These are phyloP conservation scores for Sclerotinia minor DNA, from an alignment of 2,329 filamentous ascomycete species.

Conservation along the genomic window DNA sequence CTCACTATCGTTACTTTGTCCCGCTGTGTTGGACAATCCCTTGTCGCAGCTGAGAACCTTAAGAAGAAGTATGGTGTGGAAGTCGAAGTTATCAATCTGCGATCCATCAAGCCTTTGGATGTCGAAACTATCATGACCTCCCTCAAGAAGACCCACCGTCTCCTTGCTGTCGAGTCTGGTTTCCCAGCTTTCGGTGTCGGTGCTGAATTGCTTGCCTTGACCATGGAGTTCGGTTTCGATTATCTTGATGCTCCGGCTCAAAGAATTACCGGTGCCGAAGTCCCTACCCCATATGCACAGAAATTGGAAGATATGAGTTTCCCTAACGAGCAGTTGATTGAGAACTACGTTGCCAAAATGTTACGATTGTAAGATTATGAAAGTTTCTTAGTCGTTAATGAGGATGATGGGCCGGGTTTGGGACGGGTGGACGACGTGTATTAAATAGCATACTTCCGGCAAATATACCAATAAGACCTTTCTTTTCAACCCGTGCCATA, in stretches of 20 bases:
- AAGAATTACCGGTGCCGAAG: constrained; percentile 93
- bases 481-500: constrained; percentile 6
- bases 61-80: constrained; percentile 97
- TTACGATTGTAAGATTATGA: constrained; percentile 64
- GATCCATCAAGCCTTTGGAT: constrained; percentile 95
- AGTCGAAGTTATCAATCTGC: constrained; percentile 95
- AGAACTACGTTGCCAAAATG: constrained; percentile 85
- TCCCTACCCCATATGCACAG: constrained; percentile 92
- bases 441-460: constrained; percentile 21
- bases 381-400: not conserved
- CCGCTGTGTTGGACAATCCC: constrained; percentile 89
- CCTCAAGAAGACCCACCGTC: constrained; percentile 95
- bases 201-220: constrained; percentile 87
- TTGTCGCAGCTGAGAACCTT: constrained; percentile 83
- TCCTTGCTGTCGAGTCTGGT: constrained; percentile 90
- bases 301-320: constrained; percentile 94
- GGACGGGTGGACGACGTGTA: constrained; percentile 14
- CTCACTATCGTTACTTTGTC: constrained; percentile 93
- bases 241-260: constrained; percentile 93
- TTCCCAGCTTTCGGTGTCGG: constrained; percentile 94
- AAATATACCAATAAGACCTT: constrained; percentile 23
- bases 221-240: constrained; percentile 98
- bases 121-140: constrained; percentile 94
- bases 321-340: constrained; percentile 86
- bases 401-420: constrained; percentile 5